Conservation (phyloP, 148 eudicot species). For the Fallopia convolvulus region DNA sequence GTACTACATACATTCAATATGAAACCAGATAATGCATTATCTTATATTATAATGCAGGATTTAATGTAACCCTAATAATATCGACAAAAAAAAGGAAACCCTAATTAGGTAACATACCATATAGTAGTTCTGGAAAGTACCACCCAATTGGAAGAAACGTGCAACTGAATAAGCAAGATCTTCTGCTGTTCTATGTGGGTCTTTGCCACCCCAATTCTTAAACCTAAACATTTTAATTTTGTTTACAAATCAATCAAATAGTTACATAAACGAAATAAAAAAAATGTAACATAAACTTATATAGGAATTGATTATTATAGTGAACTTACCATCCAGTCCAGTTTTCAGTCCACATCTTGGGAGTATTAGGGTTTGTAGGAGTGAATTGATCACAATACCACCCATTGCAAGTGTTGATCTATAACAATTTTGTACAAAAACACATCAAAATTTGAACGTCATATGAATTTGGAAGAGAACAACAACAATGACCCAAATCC, state of each 20-base stretch:
- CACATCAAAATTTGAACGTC: too few relatives aligned
- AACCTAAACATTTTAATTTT: conserved; percentile 15
- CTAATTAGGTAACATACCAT: conserved; percentile 20
- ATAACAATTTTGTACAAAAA: not conserved
- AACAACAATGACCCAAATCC: too few relatives aligned
- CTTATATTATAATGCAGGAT: too few relatives aligned
- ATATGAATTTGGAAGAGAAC: too few relatives aligned
- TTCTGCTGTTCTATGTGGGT: conserved; percentile 31
- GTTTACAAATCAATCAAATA: not conserved
- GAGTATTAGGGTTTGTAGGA: conserved; percentile 29
- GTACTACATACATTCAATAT: conserved; percentile 20
- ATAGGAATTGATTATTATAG: not conserved
- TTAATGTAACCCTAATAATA: too few relatives aligned
- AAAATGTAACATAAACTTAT: not conserved
- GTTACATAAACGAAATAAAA: not conserved
- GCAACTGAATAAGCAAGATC: conserved; percentile 33
- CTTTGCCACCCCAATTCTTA: conserved; percentile 28
- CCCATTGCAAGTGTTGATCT: conserved; percentile 54
- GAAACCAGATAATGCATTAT: not conserved
- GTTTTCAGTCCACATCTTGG: conserved; percentile 64
- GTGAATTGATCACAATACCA: conserved; percentile 40
- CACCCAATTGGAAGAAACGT: conserved; percentile 31
- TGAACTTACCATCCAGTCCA: conserved; percentile 57
- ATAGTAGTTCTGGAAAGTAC: conserved; percentile 31
- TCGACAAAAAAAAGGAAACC: too few relatives aligned